Conservation (phyloP, 768 basidiomycete species). For the Suillus discolor region DNA sequence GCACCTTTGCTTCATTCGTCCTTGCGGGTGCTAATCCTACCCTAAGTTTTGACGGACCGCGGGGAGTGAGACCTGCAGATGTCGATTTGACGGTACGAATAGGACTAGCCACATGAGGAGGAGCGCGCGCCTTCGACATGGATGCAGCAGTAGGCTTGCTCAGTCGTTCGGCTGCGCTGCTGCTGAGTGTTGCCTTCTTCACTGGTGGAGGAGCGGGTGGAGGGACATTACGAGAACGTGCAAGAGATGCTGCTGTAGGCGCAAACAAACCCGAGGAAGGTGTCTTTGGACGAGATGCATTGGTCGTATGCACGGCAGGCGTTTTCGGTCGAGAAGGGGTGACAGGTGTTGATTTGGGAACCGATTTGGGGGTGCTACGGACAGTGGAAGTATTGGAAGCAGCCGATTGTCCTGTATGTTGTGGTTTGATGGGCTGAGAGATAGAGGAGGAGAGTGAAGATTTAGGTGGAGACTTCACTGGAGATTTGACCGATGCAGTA, state of each 20-base stretch:
- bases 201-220: slow-evolving; percentile 47
- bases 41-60: slow-evolving; percentile 31
- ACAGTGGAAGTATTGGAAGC: slow-evolving; percentile 33
- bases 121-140: slow-evolving; percentile 58
- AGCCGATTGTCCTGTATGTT: slow-evolving; percentile 46
- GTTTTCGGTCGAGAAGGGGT: slow-evolving; percentile 42
- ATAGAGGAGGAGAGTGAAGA: slow-evolving; percentile 37
- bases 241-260: slow-evolving; percentile 82
- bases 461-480: slow-evolving; percentile 28
- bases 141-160: slow-evolving; percentile 86
- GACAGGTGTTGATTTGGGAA: slow-evolving; percentile 32
- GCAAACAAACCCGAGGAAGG: slow-evolving; percentile 73
- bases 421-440: slow-evolving; percentile 39
- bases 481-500: slow-evolving; percentile 20
- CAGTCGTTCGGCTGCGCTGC: slow-evolving; percentile 61
- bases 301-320: slow-evolving; percentile 24
- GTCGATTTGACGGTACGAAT: slow-evolving; percentile 32
- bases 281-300: slow-evolving; percentile 52
- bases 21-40: slow-evolving; percentile 29
- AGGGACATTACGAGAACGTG: slow-evolving; percentile 59
- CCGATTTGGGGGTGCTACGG: slow-evolving; percentile 24
- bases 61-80: slow-evolving; percentile 30
- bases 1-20: slow-evolving; percentile 23
- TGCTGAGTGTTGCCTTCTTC: slow-evolving; percentile 57
- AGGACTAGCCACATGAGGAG: slow-evolving; percentile 21